Percentiles rank a stretch among this genome's conserved stretches.
Conservation (phyloP, 116 monocot species). For the Iris pallida region DNA sequence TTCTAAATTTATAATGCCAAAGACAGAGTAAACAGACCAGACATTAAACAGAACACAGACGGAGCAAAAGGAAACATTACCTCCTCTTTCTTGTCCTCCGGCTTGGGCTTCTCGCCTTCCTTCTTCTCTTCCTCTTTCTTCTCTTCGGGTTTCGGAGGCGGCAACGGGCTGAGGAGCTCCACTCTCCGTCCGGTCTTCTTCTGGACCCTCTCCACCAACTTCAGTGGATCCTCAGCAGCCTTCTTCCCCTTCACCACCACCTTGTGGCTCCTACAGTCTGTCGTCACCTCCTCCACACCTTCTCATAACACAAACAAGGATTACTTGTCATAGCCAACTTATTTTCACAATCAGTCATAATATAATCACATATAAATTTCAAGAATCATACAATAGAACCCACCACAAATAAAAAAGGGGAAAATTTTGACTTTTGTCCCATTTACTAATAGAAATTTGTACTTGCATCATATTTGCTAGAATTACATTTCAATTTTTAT, state of each 20-base stretch:
- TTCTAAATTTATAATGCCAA: too few relatives aligned
- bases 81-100: constrained; percentile 37
- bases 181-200: constrained; percentile 65
- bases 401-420: too few relatives aligned
- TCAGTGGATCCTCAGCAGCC: constrained; percentile 61
- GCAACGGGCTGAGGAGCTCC: constrained; percentile 57
- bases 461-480: too few relatives aligned
- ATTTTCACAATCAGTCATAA: too few relatives aligned
- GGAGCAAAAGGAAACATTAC: not conserved
- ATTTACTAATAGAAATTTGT: too few relatives aligned
- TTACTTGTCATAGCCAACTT: too few relatives aligned
- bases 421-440: too few relatives aligned
- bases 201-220: constrained; percentile 60
- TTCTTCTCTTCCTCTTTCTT: constrained; percentile 24
- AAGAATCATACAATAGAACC: too few relatives aligned
- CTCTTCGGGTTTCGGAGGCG: constrained; percentile 39
- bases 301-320: not conserved
- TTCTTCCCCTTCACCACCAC: constrained; percentile 73
- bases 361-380: too few relatives aligned
- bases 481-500: too few relatives aligned
- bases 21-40: too few relatives aligned
- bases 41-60: too few relatives aligned
- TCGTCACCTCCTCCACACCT: constrained; percentile 60
- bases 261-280: constrained; percentile 56
- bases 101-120: constrained; percentile 36